A percentile compares a stretch with the other conserved stretches of the same genome.
Evolutionary conservation across 2,329 filamentous ascomycete species (phyloP).

Genomic region (Trichocomaceae sp.): DNA sequence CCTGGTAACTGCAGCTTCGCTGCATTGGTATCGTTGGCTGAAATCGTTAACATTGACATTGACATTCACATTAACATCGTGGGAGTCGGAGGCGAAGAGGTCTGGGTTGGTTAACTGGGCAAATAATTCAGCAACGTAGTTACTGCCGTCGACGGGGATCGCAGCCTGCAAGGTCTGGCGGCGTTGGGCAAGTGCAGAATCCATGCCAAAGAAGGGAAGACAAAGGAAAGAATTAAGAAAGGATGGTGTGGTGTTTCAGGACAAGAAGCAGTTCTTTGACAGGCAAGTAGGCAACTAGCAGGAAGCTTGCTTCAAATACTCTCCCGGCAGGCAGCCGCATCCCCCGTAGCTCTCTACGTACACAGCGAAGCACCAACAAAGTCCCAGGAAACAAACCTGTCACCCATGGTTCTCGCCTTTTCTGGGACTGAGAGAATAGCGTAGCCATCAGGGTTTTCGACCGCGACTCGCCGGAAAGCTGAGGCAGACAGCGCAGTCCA

Average conservation of each 20-base stretch:
- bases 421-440: conserved; percentile 20
- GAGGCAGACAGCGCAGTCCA: conserved; percentile 34
- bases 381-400: conserved; percentile 34
- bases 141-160: not conserved
- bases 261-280: not conserved
- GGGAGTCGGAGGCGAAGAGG: not conserved
- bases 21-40: not conserved
- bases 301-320: not conserved
- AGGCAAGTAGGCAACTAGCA: not conserved
- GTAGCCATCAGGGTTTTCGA: conserved; percentile 37
- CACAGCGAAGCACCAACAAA: conserved; percentile 24
- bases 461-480: conserved; percentile 29
- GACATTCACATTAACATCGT: too few relatives aligned
- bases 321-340: not conserved
- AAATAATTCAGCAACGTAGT: not conserved
- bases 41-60: not conserved
- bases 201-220: not conserved
- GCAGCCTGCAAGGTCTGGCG: not conserved
- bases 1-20: not conserved
- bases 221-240: not conserved
- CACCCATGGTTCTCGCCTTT: not conserved
- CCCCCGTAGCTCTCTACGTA: not conserved
- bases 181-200: not conserved
- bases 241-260: not conserved
- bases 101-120: not conserved